Evolutionary conservation across 768 basidiomycete species (phyloP).

Genomic region (Paxillus involutus): DNA sequence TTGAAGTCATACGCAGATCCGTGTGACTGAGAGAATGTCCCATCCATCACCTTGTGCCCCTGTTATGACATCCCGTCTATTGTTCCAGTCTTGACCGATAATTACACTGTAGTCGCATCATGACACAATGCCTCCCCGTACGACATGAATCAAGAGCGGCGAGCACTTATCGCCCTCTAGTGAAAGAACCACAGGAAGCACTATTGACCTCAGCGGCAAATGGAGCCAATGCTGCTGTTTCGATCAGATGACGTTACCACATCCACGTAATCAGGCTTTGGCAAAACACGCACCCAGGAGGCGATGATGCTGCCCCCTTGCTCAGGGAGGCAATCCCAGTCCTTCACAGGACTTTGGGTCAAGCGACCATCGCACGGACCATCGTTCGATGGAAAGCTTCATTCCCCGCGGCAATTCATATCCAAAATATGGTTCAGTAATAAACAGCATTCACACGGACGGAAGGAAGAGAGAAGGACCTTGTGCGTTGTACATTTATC

Average conservation of each 20-base stretch:
- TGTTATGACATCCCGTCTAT: constrained; percentile 19
- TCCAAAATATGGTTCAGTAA: not conserved
- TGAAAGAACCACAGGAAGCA: constrained; percentile 10
- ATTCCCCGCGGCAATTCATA: constrained; percentile 34
- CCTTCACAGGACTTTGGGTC: constrained; percentile 11
- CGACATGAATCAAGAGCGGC: constrained; percentile 11
- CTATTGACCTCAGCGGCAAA: constrained; percentile 13
- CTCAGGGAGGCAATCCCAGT: constrained; percentile 13
- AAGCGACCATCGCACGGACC: constrained; percentile 22
- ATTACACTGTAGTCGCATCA: constrained; percentile 5
- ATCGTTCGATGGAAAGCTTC: constrained; percentile 15
- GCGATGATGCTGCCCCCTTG: constrained; percentile 15
- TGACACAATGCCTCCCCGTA: constrained; percentile 12
- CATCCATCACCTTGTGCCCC: constrained; percentile 6
- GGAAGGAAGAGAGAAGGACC: constrained; percentile 10
- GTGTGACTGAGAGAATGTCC: constrained; percentile 25
- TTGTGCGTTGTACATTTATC: constrained; percentile 4
- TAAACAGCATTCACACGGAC: constrained; percentile 6
- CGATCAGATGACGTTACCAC: constrained; percentile 33
- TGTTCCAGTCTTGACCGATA: constrained; percentile 14
- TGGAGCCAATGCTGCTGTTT: constrained; percentile 5
- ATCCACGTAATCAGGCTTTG: constrained; percentile 38
- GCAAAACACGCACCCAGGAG: constrained; percentile 32
- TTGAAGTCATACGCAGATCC: constrained; percentile 33
- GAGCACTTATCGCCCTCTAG: constrained; percentile 14